Percentiles rank a stretch among this genome's conserved stretches.
These are phyloP conservation scores for Phytopythium litorale DNA, from an alignment of 352 stramenopile genomes.

Conservation along the genomic window DNA sequence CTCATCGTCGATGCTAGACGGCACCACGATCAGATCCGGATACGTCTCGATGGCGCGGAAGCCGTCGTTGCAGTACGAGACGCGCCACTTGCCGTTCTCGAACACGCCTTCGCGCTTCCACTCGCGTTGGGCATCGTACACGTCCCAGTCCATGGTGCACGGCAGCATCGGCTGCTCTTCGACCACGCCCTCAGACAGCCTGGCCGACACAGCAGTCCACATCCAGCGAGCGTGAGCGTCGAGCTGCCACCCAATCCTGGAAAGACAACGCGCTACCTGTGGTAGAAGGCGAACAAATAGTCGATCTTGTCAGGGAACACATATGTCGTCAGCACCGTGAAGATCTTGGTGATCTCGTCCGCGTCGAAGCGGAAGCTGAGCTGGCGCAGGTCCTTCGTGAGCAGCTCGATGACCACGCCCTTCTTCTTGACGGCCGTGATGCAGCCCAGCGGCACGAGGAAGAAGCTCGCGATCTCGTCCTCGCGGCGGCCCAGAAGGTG, in stretches of 20 bases:
- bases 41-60: constrained; percentile 92
- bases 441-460: constrained; percentile 65
- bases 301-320: constrained; percentile 82
- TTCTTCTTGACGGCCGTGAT: constrained; percentile 82
- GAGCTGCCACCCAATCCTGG: neutral
- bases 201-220: constrained; percentile 5
- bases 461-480: constrained; percentile 76
- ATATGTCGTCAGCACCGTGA: constrained; percentile 73
- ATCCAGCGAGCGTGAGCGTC: neutral
- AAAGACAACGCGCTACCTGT: constrained; percentile 17
- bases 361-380: constrained; percentile 75
- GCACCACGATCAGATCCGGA: constrained; percentile 92
- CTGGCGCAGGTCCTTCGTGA: constrained; percentile 75
- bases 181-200: constrained; percentile 39
- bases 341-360: constrained; percentile 73
- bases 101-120: constrained; percentile 75
- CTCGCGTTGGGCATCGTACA: constrained; percentile 59
- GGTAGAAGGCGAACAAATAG: constrained; percentile 85
- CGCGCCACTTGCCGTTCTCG: constrained; percentile 60
- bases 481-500: constrained; percentile 54
- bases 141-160: constrained; percentile 57
- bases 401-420: constrained; percentile 67
- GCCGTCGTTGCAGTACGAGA: constrained; percentile 56
- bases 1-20: constrained; percentile 84
- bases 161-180: constrained; percentile 54